Evolutionary conservation across 2,329 filamentous ascomycete species (phyloP).

Genomic region (Cordyceps javanica): DNA sequence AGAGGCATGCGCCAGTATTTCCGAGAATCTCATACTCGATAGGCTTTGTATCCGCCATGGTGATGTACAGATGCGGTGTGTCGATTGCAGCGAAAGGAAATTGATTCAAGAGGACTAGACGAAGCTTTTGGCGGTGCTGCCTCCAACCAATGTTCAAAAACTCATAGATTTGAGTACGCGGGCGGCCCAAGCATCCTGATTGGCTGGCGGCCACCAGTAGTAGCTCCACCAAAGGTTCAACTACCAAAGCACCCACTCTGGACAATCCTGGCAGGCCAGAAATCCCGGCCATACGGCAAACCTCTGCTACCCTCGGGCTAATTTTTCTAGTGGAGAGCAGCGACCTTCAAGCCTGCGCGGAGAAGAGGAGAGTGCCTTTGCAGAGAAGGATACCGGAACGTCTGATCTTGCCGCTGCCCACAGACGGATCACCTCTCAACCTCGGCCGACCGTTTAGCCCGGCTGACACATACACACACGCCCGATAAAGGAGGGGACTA

Average conservation of each 20-base stretch:
- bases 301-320: conserved; percentile 21
- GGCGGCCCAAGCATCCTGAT: neutral
- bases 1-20: neutral
- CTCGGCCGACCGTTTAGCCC: conserved; percentile 5
- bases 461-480: conserved; percentile 8
- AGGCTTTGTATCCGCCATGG: conserved; percentile 59
- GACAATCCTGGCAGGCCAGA: neutral
- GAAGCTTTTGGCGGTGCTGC: conserved; percentile 9
- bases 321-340: conserved; percentile 20
- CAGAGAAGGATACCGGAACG: conserved; percentile 7
- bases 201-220: neutral
- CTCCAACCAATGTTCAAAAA: conserved; percentile 6
- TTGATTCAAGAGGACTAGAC: neutral
- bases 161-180: conserved; percentile 5
- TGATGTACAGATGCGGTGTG: conserved; percentile 10
- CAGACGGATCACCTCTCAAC: neutral
- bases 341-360: neutral
- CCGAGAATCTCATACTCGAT: conserved; percentile 54
- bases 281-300: conserved; percentile 4
- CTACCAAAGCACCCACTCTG: neutral
- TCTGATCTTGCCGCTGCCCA: conserved; percentile 3
- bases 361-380: conserved; percentile 1
- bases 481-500: conserved; percentile 4
- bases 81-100: neutral
- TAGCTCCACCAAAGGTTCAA: neutral